phyloP scores from a whole-genome alignment of 75 land plant genomes.

The Selaginella tamariscina region DNA sequence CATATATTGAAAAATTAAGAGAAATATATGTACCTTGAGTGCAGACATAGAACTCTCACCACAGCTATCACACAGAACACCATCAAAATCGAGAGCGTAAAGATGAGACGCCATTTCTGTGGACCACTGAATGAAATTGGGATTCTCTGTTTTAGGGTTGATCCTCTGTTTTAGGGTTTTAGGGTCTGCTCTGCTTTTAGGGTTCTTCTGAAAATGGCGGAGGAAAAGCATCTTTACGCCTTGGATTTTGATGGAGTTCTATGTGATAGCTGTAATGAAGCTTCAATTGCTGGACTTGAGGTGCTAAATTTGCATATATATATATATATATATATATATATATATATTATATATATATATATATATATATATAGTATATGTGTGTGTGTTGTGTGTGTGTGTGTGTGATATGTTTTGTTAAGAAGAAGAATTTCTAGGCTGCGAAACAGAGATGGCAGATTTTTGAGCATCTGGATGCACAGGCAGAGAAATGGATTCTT shows the following conservation, averaged over 20 bases:
- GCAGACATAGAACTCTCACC: conserved; percentile 96
- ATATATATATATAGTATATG: too few relatives aligned
- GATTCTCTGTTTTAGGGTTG: too few relatives aligned
- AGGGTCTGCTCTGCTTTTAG: neutral
- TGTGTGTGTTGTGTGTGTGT: neutral
- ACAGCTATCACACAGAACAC: conserved; percentile 97
- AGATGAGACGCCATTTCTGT: conserved; percentile 43
- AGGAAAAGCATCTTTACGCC: conserved; percentile 70
- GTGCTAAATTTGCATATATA: too few relatives aligned
- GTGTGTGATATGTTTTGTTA: neutral
- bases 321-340: too few relatives aligned
- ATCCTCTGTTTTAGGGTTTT: too few relatives aligned
- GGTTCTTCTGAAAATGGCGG: neutral
- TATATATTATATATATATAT: too few relatives aligned
- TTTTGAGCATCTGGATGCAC: neutral
- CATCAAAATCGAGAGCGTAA: conserved; percentile 96
- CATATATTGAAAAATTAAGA: too few relatives aligned
- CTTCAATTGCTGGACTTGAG: conserved; percentile 91
- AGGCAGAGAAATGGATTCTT: neutral
- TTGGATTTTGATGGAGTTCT: conserved; percentile 96
- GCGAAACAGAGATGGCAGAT: neutral
- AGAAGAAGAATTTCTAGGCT: too few relatives aligned
- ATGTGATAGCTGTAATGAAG: conserved; percentile 98
- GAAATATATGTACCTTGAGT: conserved; percentile 88
- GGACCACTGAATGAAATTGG: too few relatives aligned